Base-by-base conservation (phyloP, 495 filamentous ascomycete genomes). In the Pyrenopolyporus hunteri region DNA sequence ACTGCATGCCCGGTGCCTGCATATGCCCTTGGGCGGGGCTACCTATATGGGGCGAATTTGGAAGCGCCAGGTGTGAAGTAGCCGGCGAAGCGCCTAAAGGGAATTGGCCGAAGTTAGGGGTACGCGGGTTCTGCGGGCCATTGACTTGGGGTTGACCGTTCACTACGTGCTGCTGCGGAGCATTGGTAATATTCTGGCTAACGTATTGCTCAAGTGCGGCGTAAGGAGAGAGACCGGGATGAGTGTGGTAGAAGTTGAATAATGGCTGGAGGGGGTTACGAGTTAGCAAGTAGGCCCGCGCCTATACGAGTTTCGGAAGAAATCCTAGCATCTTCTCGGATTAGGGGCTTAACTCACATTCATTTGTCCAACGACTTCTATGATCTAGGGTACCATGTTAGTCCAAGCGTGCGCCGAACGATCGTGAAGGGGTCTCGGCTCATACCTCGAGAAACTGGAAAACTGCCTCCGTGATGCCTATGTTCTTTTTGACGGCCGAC, bases 281-380 rank as follows among this genome's bases (percentile, higher is more conserved):
- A 1, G 51, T 66, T 25, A 65, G 62, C 47, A 32, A 36, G 1
- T 8, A 48, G 14, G 17, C 43, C 23, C 1, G 10, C n/a, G 10
- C 5, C 33, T 51, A 13, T 0, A 17, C n/a, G 31, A 1, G 6
- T 3, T 4, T 11, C 14, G 2, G 14, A 16, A 28, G 5, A 6
- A 6, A 17, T 23, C 5, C 13, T 19, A 43, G 2, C n/a, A 14
- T 16, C 16, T 11, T 6, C 14, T 10, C 11, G 8, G 37, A 37
- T n/a, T n/a, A n/a, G 16, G 17, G 1, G 17, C 11, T 3, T 4
- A 25, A 71, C 69, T 69, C 44, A 71, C 69, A 44, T 82, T 85
- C 88, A 92, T 90, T 52, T 86, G 82, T 6, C 87, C 87, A 54
- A 91, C 85, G 11, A 89, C 87, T 70, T 92, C 89, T 17, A 87